Conservation (phyloP, 148 eudicot species). For the Nepenthes mirabilis region DNA sequence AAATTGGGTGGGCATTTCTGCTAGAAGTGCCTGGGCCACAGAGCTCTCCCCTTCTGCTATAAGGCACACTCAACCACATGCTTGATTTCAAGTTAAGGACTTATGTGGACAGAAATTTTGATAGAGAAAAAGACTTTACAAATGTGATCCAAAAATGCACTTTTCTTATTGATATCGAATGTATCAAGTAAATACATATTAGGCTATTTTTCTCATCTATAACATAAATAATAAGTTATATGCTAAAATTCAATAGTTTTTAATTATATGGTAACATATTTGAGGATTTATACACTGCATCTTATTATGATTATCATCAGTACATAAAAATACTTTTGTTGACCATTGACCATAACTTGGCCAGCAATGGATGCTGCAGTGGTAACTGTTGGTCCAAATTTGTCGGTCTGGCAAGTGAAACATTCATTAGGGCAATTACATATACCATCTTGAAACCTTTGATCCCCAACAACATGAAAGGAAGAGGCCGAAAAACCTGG, state of each 20-base stretch:
- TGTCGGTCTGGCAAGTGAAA: constrained; percentile 96
- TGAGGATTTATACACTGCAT: background rate
- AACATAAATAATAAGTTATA: no score
- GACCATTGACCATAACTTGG: constrained; percentile 45
- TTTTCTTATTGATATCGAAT: no score
- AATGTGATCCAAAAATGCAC: no score
- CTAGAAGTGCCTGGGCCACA: constrained; percentile 76
- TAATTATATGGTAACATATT: no score
- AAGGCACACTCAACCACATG: no score
- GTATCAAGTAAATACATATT: no score
- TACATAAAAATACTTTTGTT: constrained; percentile 56
- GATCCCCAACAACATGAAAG: constrained; percentile 79
- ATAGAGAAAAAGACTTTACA: no score
- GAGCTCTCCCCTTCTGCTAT: constrained; percentile 74
- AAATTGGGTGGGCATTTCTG: constrained; percentile 85
- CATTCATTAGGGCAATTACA: constrained; percentile 67
- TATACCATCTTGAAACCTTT: constrained; percentile 88
- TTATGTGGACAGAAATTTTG: no score
- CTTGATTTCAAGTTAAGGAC: no score
- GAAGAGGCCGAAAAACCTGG: constrained; percentile 6
- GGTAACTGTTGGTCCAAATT: constrained; percentile 77
- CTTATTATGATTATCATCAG: constrained; percentile 85
- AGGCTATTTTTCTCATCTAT: no score
- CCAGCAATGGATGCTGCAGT: constrained; percentile 75
- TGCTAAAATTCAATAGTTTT: no score